Conservation (phyloP, 2,329 filamentous ascomycete species). For the Camillea tinctor region DNA sequence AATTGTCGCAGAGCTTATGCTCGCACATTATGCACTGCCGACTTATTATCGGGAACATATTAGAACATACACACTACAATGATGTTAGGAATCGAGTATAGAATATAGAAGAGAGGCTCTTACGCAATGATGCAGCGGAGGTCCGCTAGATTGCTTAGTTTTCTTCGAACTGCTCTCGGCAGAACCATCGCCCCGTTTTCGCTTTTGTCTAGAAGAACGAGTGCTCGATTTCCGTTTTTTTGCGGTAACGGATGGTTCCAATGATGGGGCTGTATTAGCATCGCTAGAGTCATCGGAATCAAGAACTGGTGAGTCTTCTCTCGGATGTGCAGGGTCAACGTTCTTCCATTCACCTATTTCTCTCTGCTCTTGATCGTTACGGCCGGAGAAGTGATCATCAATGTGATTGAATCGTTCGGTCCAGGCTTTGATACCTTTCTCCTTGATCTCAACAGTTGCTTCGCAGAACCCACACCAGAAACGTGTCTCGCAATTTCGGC, state of each 20-base stretch:
- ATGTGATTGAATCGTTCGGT: slow-evolving; percentile 68
- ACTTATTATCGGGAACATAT: slow-evolving; percentile 15
- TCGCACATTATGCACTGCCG: slow-evolving; percentile 17
- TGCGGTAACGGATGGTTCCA: not conserved
- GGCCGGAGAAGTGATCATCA: slow-evolving; percentile 65
- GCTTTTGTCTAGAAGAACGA: slow-evolving; percentile 9
- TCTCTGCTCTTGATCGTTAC: slow-evolving; percentile 36
- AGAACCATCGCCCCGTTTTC: slow-evolving; percentile 11
- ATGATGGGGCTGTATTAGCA: not conserved
- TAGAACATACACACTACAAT: slow-evolving; percentile 23
- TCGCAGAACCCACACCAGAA: slow-evolving; percentile 91
- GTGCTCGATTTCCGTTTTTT: slow-evolving; percentile 2
- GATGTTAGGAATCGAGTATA: slow-evolving; percentile 7
- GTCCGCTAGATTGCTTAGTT: slow-evolving; percentile 1
- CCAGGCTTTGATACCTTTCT: slow-evolving; percentile 54
- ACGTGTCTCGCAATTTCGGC: slow-evolving; percentile 59
- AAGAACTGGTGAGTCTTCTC: slow-evolving; percentile 7
- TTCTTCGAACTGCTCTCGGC: slow-evolving; percentile 9
- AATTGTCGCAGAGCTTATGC: slow-evolving; percentile 15
- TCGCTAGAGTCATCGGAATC: slow-evolving; percentile 20
- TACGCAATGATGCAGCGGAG: slow-evolving; percentile 14
- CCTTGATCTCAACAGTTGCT: slow-evolving; percentile 50
- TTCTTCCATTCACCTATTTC: slow-evolving; percentile 57
- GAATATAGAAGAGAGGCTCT: slow-evolving; percentile 4
- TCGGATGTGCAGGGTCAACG: slow-evolving; percentile 29